Base-by-base conservation (phyloP, 768 basidiomycete genomes). In the Gymnopilus dilepis region DNA sequence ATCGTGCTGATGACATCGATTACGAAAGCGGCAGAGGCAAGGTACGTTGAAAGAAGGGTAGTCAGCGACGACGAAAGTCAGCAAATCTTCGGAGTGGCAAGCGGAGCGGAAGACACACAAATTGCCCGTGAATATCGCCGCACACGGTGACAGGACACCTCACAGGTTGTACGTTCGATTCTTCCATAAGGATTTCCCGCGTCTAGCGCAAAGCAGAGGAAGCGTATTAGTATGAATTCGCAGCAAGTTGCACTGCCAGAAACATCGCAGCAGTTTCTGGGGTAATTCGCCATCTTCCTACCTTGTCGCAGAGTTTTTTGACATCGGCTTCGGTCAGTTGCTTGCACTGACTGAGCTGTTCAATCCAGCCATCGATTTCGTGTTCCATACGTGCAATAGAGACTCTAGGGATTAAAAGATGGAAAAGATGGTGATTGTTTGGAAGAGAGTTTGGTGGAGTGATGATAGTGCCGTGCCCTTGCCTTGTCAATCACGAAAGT, bases 71-170 rank as follows among this genome's bases (percentile, higher is more conserved):
- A 41, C 37, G 40, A 33, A 45, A 48, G 59, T 63, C 57, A 62
- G 53, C 24, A 47, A 17, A 34, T 37, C 38, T 62, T 28, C 40
- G 37, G 58, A 26, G 12, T 24, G 33, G 37, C 31, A 38, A 21
- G 59, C 30, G 51, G 22, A 45, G 54, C 52, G 58, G 67, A 64
- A 33, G 57, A 67, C 96, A 80, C 78, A 99, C 97, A 78, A 99
- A 99, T 88, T 99, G 97, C 50, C 97, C 97, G 74, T 99, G 97
- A 65, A 99, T 99, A 80, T 99, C 97, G 62, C 97, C 97, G 72
- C 97, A 99, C 61, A 99, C 97, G 51, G 97, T 99, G 67, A 99
- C 97, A 30, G 97, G 97, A 81, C 97, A 99, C 77, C 92, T 84
- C 57, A 99, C 97, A 21, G 96, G 96, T 78, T 99, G 97, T 1